Evolutionary conservation across 805 yeast species (phyloP), one percentile per base, ranked within the genome.

Genomic region (Wickerhamomyces ciferrii): DNA sequence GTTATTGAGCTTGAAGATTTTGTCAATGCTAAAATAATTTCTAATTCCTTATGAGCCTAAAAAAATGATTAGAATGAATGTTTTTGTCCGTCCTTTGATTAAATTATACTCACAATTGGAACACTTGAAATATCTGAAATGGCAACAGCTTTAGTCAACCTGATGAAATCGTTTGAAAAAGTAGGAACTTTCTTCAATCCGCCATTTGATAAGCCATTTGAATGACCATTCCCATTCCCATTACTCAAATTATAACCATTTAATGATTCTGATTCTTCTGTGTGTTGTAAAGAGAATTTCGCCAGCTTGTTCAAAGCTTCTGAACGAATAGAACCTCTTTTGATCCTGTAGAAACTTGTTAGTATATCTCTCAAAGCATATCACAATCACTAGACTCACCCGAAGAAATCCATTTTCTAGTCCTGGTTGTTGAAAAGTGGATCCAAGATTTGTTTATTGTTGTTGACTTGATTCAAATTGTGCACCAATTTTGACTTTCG

Each of bases 11-110:
- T 58, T 11, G 71, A 55, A 49, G 82, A 51, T 13, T 47, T 46
- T 2, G 58, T 69, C n/a, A 81, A 61, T 0, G 85, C 78, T 37
- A 74, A 46, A 43, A 81, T 60, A 13, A 77, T 71, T 53, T 81
- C 86, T 58, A 74, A 70, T 49, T 81, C 85, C 47, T 73, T 76
- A 36, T 70, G 63, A 2, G 78, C 63, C 48, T 42, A 13, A 17
- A 34, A 18, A 20, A 4, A 5, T 5, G 4, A 24, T 31, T 31
- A 31, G 17, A 23, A n/a, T n/a, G n/a, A n/a, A n/a, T n/a, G n/a
- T n/a, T n/a, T n/a, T n/a, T n/a, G n/a, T n/a, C n/a, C n/a, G n/a
- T n/a, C 11, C 13, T 19, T 9, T 19, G 23, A 5, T 5, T 21
- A 21, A 20, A 5, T 14, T 20, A 21, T 35, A 37, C 44, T 19